Percentiles rank a stretch among this genome's conserved stretches.
Evolutionary conservation across 208 protist species (phyloP).

Genomic region (Phytomonas francai): DNA sequence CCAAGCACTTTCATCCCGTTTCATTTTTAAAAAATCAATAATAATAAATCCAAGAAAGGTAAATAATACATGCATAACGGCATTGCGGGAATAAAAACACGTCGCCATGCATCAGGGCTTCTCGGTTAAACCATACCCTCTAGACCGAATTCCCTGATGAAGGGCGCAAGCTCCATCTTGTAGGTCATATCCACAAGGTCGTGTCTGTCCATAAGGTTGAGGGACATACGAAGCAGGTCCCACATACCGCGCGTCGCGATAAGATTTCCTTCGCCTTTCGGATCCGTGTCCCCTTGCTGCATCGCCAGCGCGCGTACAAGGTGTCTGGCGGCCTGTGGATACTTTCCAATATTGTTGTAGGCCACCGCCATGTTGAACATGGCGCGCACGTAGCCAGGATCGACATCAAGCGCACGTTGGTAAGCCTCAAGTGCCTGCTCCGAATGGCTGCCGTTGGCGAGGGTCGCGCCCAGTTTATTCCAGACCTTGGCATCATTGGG

Average conservation of each 20-base stretch:
- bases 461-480: slow-evolving; percentile 88
- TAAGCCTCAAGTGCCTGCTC: slow-evolving; percentile 81
- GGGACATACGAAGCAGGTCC: slow-evolving; percentile 79
- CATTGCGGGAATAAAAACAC: no score
- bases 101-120: no score
- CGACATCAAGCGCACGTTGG: slow-evolving; percentile 80
- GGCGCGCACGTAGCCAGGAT: slow-evolving; percentile 79
- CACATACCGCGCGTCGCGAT: slow-evolving; percentile 64
- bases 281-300: slow-evolving; percentile 65
- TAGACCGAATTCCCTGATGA: slow-evolving; percentile 72
- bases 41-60: no score
- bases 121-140: slow-evolving; percentile 43
- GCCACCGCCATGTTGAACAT: slow-evolving; percentile 89
- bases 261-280: slow-evolving; percentile 38
- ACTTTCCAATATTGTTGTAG: slow-evolving; percentile 72
- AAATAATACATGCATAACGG: no score
- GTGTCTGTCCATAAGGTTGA: slow-evolving; percentile 77
- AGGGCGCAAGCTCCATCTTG: slow-evolving; percentile 47
- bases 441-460: slow-evolving; percentile 69
- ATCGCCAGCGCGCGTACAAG: slow-evolving; percentile 69
- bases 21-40: no score
- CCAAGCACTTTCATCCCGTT: no score
- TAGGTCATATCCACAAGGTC: slow-evolving; percentile 72
- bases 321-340: slow-evolving; percentile 52
- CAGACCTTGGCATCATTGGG: slow-evolving; percentile 72